Base-by-base conservation (phyloP, 78 protist genomes). In the Protostelium mycophagum region DNA sequence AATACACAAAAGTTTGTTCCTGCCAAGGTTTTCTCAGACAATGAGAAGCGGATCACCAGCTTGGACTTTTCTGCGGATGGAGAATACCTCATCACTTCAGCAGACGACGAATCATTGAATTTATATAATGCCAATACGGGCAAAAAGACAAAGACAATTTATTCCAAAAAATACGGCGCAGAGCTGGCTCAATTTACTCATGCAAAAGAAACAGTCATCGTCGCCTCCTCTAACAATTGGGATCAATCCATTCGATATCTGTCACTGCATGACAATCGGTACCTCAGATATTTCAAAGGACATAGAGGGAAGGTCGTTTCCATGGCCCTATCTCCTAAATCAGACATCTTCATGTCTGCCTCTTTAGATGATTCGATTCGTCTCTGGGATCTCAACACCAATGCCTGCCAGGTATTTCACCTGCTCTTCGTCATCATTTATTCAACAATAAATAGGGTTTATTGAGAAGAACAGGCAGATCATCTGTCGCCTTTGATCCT, bases 281-380 rank as follows among this genome's bases (percentile, higher is more conserved):
- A 96, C 86, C 38, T 96, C 38, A 87, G 94, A 36, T 96, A 94
- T 73, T 94, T 96, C 91, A 96, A 96, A 86, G 97, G 97, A 31
- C 97, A 96, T 35, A 93, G 96, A 38, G 94, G 87, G 51, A 63
- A 89, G 31, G 97, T 94, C 36, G 91, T 91, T 31, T 94, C 97
- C 39, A 35, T 94, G 16, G 73, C 95, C 84, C 88, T 94, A 88
- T 94, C 94, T 63, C 94, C 95, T 16, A 73, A 35, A 23, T 83
- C 88, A n/a, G 97, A 95, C 85, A 91, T 88, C 36, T 95, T 95
- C 84, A 35, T 95, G 29, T 93, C 96, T n/a, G 96, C 93, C 23
- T 90, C 94, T 10, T 37, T 90, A 31, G 96, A 94, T 63, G 93
- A 85, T 36, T 87, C 96, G 0, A 88, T 91, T 35, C 88, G 97